Conservation (phyloP, 441 rosid species). For the Syzygium syzygioides region DNA sequence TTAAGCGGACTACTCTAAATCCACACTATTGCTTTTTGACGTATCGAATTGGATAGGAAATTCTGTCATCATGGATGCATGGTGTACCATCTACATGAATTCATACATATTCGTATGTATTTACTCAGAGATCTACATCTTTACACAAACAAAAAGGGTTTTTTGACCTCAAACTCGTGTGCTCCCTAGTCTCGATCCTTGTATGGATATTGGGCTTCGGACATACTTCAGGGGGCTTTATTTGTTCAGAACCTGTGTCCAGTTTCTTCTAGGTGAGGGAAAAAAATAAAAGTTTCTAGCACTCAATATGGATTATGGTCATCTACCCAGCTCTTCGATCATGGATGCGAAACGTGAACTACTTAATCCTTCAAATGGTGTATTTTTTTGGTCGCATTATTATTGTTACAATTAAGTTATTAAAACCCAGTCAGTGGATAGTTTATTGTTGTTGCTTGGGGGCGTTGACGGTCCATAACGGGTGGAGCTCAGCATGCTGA, state of each 20-base stretch:
- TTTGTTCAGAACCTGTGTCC: not conserved
- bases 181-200: no score
- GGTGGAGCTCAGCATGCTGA: not conserved
- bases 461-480: not conserved
- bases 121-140: no score
- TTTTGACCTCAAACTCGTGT: no score
- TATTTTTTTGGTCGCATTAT: no score
- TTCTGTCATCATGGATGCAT: no score
- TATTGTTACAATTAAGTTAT: not conserved
- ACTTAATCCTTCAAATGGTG: not conserved
- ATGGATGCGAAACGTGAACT: not conserved
- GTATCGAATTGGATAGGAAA: no score
- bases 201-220: not conserved
- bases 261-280: not conserved
- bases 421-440: not conserved
- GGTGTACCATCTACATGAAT: no score
- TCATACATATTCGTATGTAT: no score
- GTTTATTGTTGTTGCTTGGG: not conserved
- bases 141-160: no score
- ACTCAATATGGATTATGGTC: not conserved
- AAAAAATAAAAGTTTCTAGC: not conserved
- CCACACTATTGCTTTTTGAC: no score
- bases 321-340: not conserved
- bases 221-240: not conserved
- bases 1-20: not conserved